phyloP scores from a whole-genome alignment of 257 asterid genomes.

The Solanum ossicruentum region DNA sequence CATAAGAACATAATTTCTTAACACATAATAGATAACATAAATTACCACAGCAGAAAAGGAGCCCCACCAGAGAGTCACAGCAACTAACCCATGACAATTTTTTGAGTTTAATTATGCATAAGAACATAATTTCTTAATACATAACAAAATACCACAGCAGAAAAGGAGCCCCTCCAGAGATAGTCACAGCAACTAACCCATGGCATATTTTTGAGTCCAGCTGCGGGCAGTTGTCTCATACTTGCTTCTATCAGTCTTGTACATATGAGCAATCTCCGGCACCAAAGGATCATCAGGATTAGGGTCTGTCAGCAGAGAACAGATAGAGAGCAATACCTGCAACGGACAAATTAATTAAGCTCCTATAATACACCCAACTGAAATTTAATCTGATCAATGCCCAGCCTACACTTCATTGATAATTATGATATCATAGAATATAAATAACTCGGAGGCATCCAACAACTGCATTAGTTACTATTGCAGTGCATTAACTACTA shows the following conservation, averaged over 20 bases:
- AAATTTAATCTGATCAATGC: not conserved
- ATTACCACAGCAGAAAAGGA: not conserved
- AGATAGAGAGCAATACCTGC: conserved; percentile 7
- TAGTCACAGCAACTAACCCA: not conserved
- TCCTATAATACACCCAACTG: not conserved
- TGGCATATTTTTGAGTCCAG: conserved; percentile 9
- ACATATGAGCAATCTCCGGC: conserved; percentile 4
- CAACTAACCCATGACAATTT: conserved; percentile 2
- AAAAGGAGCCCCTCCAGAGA: not conserved
- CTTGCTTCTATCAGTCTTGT: not conserved
- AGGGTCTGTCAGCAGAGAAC: conserved; percentile 6
- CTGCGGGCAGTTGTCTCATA: conserved; percentile 3
- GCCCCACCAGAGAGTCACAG: not conserved
- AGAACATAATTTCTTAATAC: not conserved
- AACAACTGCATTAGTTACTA: too few species aligned
- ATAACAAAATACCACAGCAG: not conserved
- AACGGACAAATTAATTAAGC: not conserved
- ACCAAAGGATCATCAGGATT: conserved; percentile 2
- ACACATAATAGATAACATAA: not conserved
- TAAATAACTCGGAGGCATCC: too few species aligned
- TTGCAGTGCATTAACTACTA: too few species aligned
- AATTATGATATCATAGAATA: not conserved
- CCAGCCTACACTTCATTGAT: not conserved
- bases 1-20: not conserved
- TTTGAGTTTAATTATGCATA: not conserved